Percentiles rank a stretch among this genome's conserved stretches.
Evolutionary conservation across 2,329 filamentous ascomycete species (phyloP).

Genomic region (Pleomassaria siparia): DNA sequence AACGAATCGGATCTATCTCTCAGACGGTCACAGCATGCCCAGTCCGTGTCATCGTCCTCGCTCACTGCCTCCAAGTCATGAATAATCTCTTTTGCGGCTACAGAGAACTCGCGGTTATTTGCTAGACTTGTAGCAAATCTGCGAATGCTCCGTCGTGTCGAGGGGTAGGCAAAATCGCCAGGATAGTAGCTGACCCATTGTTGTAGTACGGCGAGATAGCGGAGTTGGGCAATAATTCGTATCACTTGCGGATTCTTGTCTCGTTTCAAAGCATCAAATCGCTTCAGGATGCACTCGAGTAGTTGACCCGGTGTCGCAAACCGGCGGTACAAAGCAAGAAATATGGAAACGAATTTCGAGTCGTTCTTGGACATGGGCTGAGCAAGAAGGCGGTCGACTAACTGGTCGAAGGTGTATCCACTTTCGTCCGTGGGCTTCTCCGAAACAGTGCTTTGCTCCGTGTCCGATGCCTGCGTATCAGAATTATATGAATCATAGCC

Average conservation of each 20-base stretch:
- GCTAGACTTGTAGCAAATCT: constrained; percentile 76
- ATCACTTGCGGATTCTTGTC: constrained; percentile 70
- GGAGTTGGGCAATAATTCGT: constrained; percentile 77
- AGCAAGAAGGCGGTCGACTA: constrained; percentile 81
- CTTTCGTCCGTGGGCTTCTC: constrained; percentile 58
- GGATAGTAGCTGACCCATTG: constrained; percentile 91
- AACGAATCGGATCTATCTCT: constrained; percentile 47
- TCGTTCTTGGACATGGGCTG: constrained; percentile 85
- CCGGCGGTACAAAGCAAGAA: constrained; percentile 90
- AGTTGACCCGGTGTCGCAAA: constrained; percentile 82
- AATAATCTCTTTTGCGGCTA: constrained; percentile 82
- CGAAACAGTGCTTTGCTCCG: constrained; percentile 47
- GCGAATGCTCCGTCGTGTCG: constrained; percentile 70
- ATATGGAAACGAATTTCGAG: constrained; percentile 82
- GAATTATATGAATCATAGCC: constrained; percentile 66
- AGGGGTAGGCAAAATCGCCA: constrained; percentile 83
- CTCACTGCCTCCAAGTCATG: constrained; percentile 72
- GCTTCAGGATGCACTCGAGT: constrained; percentile 74
- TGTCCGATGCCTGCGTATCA: constrained; percentile 67
- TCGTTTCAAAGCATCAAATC: constrained; percentile 70
- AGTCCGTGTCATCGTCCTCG: constrained; percentile 89
- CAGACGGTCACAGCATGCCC: constrained; percentile 80
- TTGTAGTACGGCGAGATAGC: constrained; percentile 79
- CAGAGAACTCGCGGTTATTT: constrained; percentile 76
- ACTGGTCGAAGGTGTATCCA: constrained; percentile 55